Percentiles rank a stretch among this genome's conserved stretches.
phyloP scores from a whole-genome alignment of 495 filamentous ascomycete genomes.

The Tuber umbilicatum region DNA sequence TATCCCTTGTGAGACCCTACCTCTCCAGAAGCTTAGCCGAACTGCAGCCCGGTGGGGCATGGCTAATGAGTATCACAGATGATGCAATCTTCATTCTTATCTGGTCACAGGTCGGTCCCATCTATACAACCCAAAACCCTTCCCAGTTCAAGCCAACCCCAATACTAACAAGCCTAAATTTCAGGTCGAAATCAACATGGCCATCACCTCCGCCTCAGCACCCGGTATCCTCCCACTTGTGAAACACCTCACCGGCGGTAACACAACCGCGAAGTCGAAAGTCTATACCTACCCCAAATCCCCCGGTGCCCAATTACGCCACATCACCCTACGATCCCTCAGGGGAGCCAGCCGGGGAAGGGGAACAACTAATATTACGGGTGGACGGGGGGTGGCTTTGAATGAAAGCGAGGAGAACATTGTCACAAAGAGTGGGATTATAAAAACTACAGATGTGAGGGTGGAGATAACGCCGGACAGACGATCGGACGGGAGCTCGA shows the following conservation, averaged over 20 bases:
- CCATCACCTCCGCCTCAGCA: conserved; percentile 40
- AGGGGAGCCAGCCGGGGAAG: conserved; percentile 8
- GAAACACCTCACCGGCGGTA: conserved; percentile 16
- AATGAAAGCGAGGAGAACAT: conserved; percentile 37
- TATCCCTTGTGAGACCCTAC: conserved; percentile 19
- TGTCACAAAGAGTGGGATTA: conserved; percentile 23
- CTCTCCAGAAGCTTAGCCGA: neutral
- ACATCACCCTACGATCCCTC: conserved; percentile 42
- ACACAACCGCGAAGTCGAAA: conserved; percentile 8
- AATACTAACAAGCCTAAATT: neutral
- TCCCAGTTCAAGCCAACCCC: neutral
- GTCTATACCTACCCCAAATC: neutral
- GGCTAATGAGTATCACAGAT: conserved; percentile 11
- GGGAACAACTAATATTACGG: conserved; percentile 21
- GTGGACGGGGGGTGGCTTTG: conserved; percentile 3
- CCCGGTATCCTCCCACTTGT: conserved; percentile 38
- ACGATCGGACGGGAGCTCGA: conserved; percentile 10
- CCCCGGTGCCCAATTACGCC: conserved; percentile 35
- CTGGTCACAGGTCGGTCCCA: conserved; percentile 34
- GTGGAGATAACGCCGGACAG: conserved; percentile 26
- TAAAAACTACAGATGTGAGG: conserved; percentile 37
- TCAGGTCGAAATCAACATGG: conserved; percentile 39
- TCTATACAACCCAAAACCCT: neutral
- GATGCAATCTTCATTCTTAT: conserved; percentile 39
- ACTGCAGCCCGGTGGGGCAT: neutral